Base-by-base conservation (phyloP, 73 alveolate species). In the Breviolum minutum region DNA sequence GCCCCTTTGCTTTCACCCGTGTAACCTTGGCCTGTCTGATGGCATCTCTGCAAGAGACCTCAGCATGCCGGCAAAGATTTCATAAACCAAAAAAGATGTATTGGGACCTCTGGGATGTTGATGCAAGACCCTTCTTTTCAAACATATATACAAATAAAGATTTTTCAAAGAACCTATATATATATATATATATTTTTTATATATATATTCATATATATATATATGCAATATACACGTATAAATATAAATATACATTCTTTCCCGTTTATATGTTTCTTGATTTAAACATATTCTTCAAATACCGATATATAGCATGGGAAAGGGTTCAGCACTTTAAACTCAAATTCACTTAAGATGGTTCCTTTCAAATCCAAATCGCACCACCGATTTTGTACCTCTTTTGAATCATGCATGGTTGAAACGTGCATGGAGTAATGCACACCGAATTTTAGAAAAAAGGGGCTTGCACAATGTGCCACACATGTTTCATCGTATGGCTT, bases 21-120 rank as follows among this genome's bases (percentile, higher is more conserved):
- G 96, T 68, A 5, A n/a, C 30, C 24, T 87, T 69, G 27, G 96
- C 96, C 48, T 89, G 85, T 14, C 64, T 60, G 1, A 89, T 70
- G 86, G 63, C 87, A 19, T 89, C 96, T 8, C 66, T 16, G 64
- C 96, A 89, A 10, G 96, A 76, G 87, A 89, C 96, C 96, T 89
- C 76, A 76, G 96, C 70, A 62, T 19, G 91, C 66, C 68, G 66
- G 88, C 48, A 77, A 77, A 6, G 81, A 19, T 7, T 7, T 9
- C 40, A 19, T 19, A 71, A 71, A 19, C 32, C 22, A 10, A 7
- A 71, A 71, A 19, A 19, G 29, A 7, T 12, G 32, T 17, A 71
- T 7, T 7, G 29, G 32, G 29, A 71, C 9, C 9, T 19, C 22
- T 9, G 81, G 17, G 7, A 30, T 26, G 7, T 74, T 5, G 85